A percentile compares a stretch with the other conserved stretches of the same genome.
Evolutionary conservation across 345 rosid species (phyloP).

Genomic region (Aurinia saxatilis): DNA sequence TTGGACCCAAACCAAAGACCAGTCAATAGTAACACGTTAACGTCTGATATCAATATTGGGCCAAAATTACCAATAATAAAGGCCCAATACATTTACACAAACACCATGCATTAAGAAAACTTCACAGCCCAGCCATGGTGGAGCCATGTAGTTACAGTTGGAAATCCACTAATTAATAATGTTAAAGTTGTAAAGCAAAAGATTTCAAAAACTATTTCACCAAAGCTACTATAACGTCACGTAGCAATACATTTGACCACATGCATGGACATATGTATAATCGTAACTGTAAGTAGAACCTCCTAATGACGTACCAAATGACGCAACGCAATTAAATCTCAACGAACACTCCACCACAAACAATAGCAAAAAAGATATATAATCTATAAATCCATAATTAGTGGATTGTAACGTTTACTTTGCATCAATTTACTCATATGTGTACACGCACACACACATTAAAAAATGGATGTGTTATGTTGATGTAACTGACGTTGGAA

Average conservation of each 20-base stretch:
- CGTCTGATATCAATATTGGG: not conserved
- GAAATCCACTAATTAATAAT: not conserved
- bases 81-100: not conserved
- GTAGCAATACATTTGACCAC: not conserved
- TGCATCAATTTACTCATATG: constrained; percentile 11
- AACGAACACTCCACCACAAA: constrained; percentile 20
- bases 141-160: no score
- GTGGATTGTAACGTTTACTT: constrained; percentile 4
- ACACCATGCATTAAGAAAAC: no score
- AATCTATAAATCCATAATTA: constrained; percentile 3
- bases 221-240: not conserved
- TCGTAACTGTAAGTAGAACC: not conserved
- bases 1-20: not conserved
- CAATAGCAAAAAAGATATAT: not conserved
- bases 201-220: not conserved
- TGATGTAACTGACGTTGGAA: not conserved
- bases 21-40: no score
- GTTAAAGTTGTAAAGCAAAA: constrained; percentile 1
- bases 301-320: constrained; percentile 23
- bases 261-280: not conserved
- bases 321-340: constrained; percentile 13
- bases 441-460: not conserved
- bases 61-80: not conserved
- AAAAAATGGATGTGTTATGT: not conserved
- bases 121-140: no score